These are phyloP conservation scores for Colletotrichum tamarilloi DNA, from an alignment of 2,329 filamentous ascomycete genomes.

Conservation along the genomic window DNA sequence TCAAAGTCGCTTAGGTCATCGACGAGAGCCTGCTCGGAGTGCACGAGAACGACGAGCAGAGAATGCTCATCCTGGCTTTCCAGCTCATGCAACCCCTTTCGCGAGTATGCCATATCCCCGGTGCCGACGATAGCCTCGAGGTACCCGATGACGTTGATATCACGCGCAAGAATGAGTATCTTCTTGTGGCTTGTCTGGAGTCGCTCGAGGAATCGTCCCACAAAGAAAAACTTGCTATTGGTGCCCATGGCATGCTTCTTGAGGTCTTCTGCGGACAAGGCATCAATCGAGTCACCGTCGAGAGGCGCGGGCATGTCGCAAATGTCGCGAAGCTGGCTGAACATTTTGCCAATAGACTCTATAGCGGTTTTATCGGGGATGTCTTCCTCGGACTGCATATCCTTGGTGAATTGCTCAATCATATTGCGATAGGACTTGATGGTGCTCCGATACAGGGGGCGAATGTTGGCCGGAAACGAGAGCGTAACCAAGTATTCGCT, in stretches of 20 bases:
- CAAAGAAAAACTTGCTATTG: conserved; percentile 70
- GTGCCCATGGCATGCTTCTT: conserved; percentile 66
- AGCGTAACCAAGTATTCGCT: conserved; percentile 66
- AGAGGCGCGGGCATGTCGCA: conserved; percentile 68
- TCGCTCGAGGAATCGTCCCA: conserved; percentile 63
- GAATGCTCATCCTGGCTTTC: conserved; percentile 42
- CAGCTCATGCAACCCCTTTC: conserved; percentile 47
- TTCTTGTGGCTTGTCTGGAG: conserved; percentile 56
- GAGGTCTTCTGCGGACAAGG: conserved; percentile 52
- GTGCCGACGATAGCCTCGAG: conserved; percentile 60
- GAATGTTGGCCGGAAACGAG: conserved; percentile 64
- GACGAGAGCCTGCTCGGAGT: conserved; percentile 51
- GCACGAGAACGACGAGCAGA: conserved; percentile 55
- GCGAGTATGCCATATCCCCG: conserved; percentile 49
- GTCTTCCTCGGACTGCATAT: conserved; percentile 18
- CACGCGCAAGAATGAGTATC: conserved; percentile 65
- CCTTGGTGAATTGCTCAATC: conserved; percentile 57
- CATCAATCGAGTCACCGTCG: conserved; percentile 53
- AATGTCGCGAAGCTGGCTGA: conserved; percentile 62
- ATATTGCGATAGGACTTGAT: conserved; percentile 55
- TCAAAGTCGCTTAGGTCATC: conserved; percentile 56
- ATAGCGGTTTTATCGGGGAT: conserved; percentile 44
- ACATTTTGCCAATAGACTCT: conserved; percentile 61
- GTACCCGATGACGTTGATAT: conserved; percentile 61
- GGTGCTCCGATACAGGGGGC: conserved; percentile 63